Percentiles rank a stretch among this genome's conserved stretches.
These are phyloP conservation scores for Penicillium sp. DNA, from an alignment of 2,329 filamentous ascomycete genomes.

Conservation along the genomic window DNA sequence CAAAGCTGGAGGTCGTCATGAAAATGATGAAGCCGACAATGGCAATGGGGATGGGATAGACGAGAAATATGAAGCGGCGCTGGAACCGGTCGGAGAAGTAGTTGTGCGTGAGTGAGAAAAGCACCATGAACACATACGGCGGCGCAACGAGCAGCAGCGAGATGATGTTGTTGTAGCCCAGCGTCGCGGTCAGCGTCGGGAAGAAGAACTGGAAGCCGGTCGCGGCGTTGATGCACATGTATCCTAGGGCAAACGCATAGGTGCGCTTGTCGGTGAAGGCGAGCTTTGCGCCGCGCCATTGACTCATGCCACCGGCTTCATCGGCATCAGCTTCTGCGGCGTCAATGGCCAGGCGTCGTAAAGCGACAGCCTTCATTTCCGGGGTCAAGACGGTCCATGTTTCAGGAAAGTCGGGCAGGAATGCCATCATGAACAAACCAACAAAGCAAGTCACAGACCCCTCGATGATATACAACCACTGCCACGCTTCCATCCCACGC, in stretches of 20 bases:
- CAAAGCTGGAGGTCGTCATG: constrained; percentile 51
- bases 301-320: constrained; percentile 45
- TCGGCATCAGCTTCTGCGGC: constrained; percentile 47
- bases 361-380: constrained; percentile 43
- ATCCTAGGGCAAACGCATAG: constrained; percentile 43
- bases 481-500: constrained; percentile 35
- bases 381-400: constrained; percentile 39
- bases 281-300: constrained; percentile 49
- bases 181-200: constrained; percentile 47
- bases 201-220: constrained; percentile 57
- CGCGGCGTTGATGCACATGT: constrained; percentile 48
- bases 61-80: constrained; percentile 51
- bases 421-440: constrained; percentile 28
- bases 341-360: constrained; percentile 46
- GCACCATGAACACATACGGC: constrained; percentile 53
- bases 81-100: constrained; percentile 42
- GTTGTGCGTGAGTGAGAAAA: constrained; percentile 45
- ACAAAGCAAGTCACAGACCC: constrained; percentile 33
- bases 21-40: constrained; percentile 53
- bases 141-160: constrained; percentile 52
- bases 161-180: constrained; percentile 43
- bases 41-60: constrained; percentile 50
- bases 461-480: constrained; percentile 41
- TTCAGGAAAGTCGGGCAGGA: constrained; percentile 41
- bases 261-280: constrained; percentile 51